Evolutionary conservation across 2,329 filamentous ascomycete species (phyloP).

Genomic region (Taxawa tesnikishii): DNA sequence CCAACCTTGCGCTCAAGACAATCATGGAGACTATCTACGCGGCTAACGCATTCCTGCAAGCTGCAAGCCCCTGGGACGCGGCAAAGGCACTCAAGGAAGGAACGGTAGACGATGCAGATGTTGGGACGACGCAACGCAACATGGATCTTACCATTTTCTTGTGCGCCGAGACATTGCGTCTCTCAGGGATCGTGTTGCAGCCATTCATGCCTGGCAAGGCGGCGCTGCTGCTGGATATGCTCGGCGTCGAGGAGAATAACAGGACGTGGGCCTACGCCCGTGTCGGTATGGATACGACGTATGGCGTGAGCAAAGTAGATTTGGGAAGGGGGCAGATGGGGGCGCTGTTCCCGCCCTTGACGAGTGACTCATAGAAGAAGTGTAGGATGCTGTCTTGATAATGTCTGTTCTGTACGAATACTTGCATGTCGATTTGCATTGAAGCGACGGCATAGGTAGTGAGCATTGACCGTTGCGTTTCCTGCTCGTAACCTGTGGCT

Average conservation of each 20-base stretch:
- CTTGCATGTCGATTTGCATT: no score
- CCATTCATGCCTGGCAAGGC: slow-evolving; percentile 82
- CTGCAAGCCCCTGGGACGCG: slow-evolving; percentile 53
- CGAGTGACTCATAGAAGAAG: slow-evolving; percentile 14
- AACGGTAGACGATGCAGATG: background rate
- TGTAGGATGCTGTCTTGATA: no score
- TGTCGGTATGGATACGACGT: slow-evolving; percentile 43
- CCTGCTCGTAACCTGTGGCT: no score
- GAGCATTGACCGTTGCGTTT: no score
- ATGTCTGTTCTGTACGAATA: no score
- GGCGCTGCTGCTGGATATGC: slow-evolving; percentile 56
- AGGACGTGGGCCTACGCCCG: slow-evolving; percentile 32
- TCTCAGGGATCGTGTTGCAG: slow-evolving; percentile 74
- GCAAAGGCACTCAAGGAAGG: slow-evolving; percentile 2
- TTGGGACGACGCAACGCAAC: slow-evolving; percentile 13
- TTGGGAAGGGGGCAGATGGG: slow-evolving; percentile 30
- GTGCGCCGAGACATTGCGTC: slow-evolving; percentile 62
- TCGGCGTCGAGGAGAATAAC: slow-evolving; percentile 55
- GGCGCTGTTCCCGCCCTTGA: slow-evolving; percentile 39
- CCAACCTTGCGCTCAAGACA: slow-evolving; percentile 50
- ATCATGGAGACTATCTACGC: slow-evolving; percentile 51
- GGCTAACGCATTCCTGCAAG: slow-evolving; percentile 56
- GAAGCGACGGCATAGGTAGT: no score
- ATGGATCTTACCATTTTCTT: slow-evolving; percentile 56
- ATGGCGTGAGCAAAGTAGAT: slow-evolving; percentile 42